phyloP scores from a whole-genome alignment of 1,284 basidiomycete species.

The Leccinum subspadiceum region DNA sequence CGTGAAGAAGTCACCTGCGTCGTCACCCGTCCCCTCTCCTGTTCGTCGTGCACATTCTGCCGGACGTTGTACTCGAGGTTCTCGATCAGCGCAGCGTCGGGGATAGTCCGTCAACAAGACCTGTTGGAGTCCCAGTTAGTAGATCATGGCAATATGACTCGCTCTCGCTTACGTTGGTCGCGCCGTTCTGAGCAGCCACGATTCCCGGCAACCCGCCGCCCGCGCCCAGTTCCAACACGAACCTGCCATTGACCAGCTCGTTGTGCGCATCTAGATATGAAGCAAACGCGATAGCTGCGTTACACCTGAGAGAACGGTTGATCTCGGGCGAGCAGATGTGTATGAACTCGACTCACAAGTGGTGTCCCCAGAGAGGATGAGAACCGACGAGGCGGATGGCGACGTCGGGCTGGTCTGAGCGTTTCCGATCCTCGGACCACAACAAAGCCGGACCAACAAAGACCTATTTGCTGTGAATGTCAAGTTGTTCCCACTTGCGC shows the following conservation, averaged over 20 bases:
- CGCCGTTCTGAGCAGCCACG: slow-evolving; percentile 68
- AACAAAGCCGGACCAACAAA: too few relatives aligned
- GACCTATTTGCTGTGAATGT: too few relatives aligned
- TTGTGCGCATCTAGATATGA: slow-evolving; percentile 65
- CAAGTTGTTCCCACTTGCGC: too few relatives aligned
- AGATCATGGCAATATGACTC: neutral
- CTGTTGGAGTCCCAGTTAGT: slow-evolving; percentile 32
- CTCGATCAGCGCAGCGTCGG: slow-evolving; percentile 70
- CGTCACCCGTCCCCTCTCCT: slow-evolving; percentile 33
- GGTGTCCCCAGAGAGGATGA: slow-evolving; percentile 91
- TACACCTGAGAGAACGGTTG: slow-evolving; percentile 60
- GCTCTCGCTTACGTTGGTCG: slow-evolving; percentile 45
- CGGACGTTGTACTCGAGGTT: slow-evolving; percentile 76
- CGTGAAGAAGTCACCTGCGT: slow-evolving; percentile 47
- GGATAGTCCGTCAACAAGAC: slow-evolving; percentile 93
- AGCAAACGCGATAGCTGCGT: slow-evolving; percentile 76
- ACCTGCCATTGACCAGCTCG: slow-evolving; percentile 41
- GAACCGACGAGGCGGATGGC: slow-evolving; percentile 78
- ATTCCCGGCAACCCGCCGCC: slow-evolving; percentile 89
- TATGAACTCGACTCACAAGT: slow-evolving; percentile 55
- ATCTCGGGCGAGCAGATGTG: neutral
- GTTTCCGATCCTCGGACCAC: too few relatives aligned
- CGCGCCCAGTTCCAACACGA: slow-evolving; percentile 88
- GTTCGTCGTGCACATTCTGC: slow-evolving; percentile 47
- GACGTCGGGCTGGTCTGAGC: slow-evolving; percentile 37